Evolutionary conservation across 257 asterid species (phyloP).

Genomic region (Primulina tabacum): DNA sequence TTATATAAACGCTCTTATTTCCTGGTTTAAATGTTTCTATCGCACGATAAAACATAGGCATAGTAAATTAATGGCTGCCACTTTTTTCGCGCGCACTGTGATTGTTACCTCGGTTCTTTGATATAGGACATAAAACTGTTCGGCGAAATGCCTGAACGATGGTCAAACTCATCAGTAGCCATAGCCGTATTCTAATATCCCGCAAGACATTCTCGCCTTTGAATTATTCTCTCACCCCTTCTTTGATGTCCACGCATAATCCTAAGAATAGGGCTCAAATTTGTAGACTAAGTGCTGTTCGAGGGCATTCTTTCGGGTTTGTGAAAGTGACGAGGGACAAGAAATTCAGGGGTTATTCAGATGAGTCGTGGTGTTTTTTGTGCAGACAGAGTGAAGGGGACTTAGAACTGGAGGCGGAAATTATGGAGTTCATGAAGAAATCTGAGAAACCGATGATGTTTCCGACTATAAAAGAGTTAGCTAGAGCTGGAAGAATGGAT

Average conservation of each 20-base stretch:
- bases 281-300: background rate
- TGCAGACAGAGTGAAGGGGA: constrained; percentile 55
- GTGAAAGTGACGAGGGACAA: constrained; percentile 23
- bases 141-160: constrained; percentile 87
- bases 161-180: constrained; percentile 45
- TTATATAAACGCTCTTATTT: too few relatives aligned
- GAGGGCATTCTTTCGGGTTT: constrained; percentile 29
- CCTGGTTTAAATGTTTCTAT: too few relatives aligned
- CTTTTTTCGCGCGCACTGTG: constrained; percentile 20
- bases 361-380: constrained; percentile 44
- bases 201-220: constrained; percentile 26
- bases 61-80: constrained; percentile 15
- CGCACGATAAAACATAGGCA: background rate
- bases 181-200: constrained; percentile 25
- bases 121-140: constrained; percentile 24
- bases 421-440: constrained; percentile 78
- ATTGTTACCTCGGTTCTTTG: constrained; percentile 29
- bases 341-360: constrained; percentile 15
- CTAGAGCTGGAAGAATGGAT: constrained; percentile 72
- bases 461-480: constrained; percentile 68
- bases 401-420: constrained; percentile 63
- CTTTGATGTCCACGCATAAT: constrained; percentile 10
- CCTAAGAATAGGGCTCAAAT: constrained; percentile 24
- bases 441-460: constrained; percentile 67
- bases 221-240: constrained; percentile 25